phyloP scores from a whole-genome alignment of 805 yeast species.

The Teunomyces gatunensis region DNA sequence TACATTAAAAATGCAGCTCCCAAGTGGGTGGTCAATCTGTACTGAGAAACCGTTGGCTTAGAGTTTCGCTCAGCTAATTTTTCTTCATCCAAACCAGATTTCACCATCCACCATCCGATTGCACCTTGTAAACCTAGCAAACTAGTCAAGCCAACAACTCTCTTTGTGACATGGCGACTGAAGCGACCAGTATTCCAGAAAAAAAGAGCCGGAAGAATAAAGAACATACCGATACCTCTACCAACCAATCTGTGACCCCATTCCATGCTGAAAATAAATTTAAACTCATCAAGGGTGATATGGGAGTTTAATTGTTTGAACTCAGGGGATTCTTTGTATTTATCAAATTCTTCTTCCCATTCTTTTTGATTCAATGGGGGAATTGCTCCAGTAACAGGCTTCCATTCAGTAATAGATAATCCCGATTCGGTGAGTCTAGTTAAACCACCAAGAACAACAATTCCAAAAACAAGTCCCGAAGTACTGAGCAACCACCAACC shows the following conservation, averaged over 20 bases:
- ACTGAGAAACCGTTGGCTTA: constrained; percentile 97
- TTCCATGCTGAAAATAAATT: constrained; percentile 94
- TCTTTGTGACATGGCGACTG: constrained; percentile 61
- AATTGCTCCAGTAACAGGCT: constrained; percentile 90
- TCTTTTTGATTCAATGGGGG: constrained; percentile 82
- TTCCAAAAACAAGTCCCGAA: constrained; percentile 87
- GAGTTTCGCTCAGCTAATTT: constrained; percentile 75
- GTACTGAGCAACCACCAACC: constrained; percentile 90
- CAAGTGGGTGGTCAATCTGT: constrained; percentile 88
- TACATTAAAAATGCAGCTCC: constrained; percentile 90
- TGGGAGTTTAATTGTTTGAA: constrained; percentile 85
- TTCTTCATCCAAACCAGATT: constrained; percentile 84
- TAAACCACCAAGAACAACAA: constrained; percentile 93
- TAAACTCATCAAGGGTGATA: constrained; percentile 86
- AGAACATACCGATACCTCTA: constrained; percentile 79
- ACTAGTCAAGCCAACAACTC: constrained; percentile 69
- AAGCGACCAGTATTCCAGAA: constrained; percentile 68
- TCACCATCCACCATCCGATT: constrained; percentile 99
- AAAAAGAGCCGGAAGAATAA: constrained; percentile 82
- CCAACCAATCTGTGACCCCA: constrained; percentile 96
- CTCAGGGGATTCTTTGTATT: constrained; percentile 86
- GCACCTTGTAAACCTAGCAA: constrained; percentile 91
- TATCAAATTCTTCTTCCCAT: constrained; percentile 82
- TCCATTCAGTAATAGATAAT: constrained; percentile 95
- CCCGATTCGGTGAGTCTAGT: constrained; percentile 97